These are phyloP conservation scores for Dimocarpus longan DNA, from an alignment of 345 rosid genomes.

Conservation along the genomic window DNA sequence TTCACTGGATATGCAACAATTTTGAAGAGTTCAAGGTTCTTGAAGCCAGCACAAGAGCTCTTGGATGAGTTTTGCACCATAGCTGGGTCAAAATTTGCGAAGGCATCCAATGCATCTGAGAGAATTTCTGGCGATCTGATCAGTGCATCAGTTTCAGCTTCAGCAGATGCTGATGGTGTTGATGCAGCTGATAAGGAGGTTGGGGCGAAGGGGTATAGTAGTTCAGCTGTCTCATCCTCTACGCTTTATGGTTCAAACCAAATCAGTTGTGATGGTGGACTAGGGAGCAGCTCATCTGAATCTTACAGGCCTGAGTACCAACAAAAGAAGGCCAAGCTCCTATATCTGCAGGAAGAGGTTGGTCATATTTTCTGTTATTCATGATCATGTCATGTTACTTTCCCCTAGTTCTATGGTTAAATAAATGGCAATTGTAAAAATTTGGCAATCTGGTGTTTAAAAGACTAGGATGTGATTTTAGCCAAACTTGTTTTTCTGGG, in stretches of 20 bases:
- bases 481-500: background rate
- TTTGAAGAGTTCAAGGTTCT: conserved; percentile 58
- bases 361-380: conserved; percentile 13
- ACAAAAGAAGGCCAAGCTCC: conserved; percentile 59
- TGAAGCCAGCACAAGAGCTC: conserved; percentile 55
- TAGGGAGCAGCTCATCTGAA: conserved; percentile 35
- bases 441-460: background rate
- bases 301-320: conserved; percentile 50
- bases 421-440: background rate
- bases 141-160: conserved; percentile 25
- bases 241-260: conserved; percentile 33
- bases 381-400: background rate
- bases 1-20: conserved; percentile 75
- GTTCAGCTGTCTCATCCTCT: conserved; percentile 21
- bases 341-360: conserved; percentile 67
- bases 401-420: background rate
- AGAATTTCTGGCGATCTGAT: conserved; percentile 28
- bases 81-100: conserved; percentile 20
- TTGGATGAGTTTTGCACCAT: conserved; percentile 45
- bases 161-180: conserved; percentile 16
- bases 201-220: conserved; percentile 18
- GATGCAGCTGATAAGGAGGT: conserved; percentile 19
- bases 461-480: background rate
- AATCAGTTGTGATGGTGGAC: conserved; percentile 27
- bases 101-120: conserved; percentile 7